Base-by-base conservation (phyloP, 2,329 filamentous ascomycete genomes). In the Aureobasidium namibiae region DNA sequence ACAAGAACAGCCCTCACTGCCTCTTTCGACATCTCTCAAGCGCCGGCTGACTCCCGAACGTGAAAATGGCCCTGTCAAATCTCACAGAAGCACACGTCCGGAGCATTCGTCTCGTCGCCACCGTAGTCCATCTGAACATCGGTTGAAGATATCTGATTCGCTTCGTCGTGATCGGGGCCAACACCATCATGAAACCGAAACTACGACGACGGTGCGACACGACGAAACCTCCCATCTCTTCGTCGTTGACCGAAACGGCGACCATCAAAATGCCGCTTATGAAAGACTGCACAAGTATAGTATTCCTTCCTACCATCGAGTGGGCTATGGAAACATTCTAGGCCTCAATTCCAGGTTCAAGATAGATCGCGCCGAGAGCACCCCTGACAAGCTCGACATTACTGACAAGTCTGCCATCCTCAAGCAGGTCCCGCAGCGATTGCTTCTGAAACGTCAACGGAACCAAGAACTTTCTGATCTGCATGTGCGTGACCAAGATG, bases 251-350 rank as follows among this genome's bases (percentile, higher is more conserved):
- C 83, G 77, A 42, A 85, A 84, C 67, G 92, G 92, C 0, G 92
- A 97, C 67, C 76, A 80, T 4, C 80, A 90, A 49, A 90, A 94
- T 64, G 72, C 87, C 45, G 80, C 81, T 26, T 96, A 92, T 69
- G 89, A 89, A 1, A 81, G 82, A 29, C 79, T 88, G 39, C 85
- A 96, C 69, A 83, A 82, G 36, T 88, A 88, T 63, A 82, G 80
- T 57, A 74, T 95, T 11, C 90, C 91, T 0, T 67, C 73, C 2
- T 96, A 95, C 68, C 80, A 80, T 62, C 85, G 90, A 6, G 75
- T 76, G 62, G 89, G 90, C 14, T 76, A 77, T 59, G 90, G 90
- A 2, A 80, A 78, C 60, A 76, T 96, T 1, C 71, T 97, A 13
- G 92, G 92, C 0, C 75, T 86, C 0, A 70, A 76, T 1, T 74